phyloP scores from a whole-genome alignment of 2,329 filamentous ascomycete species.

The Trichoderma semiorbis region DNA sequence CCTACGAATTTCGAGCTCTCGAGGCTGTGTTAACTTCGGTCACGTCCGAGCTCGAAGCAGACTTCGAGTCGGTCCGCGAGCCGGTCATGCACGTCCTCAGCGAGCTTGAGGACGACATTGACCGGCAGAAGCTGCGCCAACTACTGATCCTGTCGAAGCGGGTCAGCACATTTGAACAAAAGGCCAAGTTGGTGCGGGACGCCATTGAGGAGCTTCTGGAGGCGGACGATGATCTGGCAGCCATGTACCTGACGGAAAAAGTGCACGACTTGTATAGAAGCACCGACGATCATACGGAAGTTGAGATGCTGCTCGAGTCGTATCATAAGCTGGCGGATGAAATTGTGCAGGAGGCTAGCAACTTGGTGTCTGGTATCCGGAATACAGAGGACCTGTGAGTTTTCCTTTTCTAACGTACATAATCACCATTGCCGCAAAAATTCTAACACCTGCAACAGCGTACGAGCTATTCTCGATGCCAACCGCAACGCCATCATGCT shows the following conservation, averaged over 20 bases:
- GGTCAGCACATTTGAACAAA: slow-evolving; percentile 95
- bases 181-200: slow-evolving; percentile 87
- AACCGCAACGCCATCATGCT: slow-evolving; percentile 99
- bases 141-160: slow-evolving; percentile 93
- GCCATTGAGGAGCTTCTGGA: slow-evolving; percentile 94
- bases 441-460: slow-evolving; percentile 47
- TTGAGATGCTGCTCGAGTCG: slow-evolving; percentile 94
- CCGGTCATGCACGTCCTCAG: slow-evolving; percentile 85
- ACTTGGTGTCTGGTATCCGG: slow-evolving; percentile 87
- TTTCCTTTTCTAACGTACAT: not conserved
- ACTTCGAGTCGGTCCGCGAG: slow-evolving; percentile 90
- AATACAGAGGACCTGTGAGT: slow-evolving; percentile 97
- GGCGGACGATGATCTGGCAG: slow-evolving; percentile 88
- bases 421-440: too few relatives aligned
- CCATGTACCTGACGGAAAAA: slow-evolving; percentile 95
- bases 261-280: slow-evolving; percentile 66
- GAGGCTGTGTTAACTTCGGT: slow-evolving; percentile 94
- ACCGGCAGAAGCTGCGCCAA: slow-evolving; percentile 86
- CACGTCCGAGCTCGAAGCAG: slow-evolving; percentile 84
- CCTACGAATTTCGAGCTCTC: slow-evolving; percentile 93
- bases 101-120: slow-evolving; percentile 94
- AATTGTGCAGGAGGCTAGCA: slow-evolving; percentile 92
- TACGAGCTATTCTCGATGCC: slow-evolving; percentile 94
- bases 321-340: slow-evolving; percentile 98
- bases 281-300: slow-evolving; percentile 88